Conservation (phyloP, 495 filamentous ascomycete genomes). For the Acidiella bohemica region DNA sequence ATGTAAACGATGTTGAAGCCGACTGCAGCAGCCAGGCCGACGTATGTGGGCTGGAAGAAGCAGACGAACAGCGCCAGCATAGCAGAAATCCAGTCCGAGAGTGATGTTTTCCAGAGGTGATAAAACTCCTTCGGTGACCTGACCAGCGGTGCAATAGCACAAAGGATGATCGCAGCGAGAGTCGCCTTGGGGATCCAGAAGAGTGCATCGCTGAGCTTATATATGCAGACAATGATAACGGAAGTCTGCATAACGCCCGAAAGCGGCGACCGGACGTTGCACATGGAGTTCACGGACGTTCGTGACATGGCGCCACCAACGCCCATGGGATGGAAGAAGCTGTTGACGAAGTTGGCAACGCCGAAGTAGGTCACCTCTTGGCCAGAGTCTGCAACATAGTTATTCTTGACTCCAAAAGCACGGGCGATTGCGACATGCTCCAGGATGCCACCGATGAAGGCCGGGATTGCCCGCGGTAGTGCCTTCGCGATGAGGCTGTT, state of each 20-base stretch:
- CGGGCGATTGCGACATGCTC: constrained; percentile 39
- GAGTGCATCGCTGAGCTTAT: constrained; percentile 35
- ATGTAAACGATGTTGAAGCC: constrained; percentile 35
- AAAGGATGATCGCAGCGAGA: constrained; percentile 34
- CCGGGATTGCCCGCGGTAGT: constrained; percentile 29
- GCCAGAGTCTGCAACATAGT: constrained; percentile 36
- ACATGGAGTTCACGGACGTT: constrained; percentile 38
- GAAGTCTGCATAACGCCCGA: constrained; percentile 35
- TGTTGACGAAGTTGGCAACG: constrained; percentile 36
- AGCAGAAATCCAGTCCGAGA: constrained; percentile 37
- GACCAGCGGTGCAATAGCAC: constrained; percentile 35
- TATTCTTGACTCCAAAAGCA: constrained; percentile 35
- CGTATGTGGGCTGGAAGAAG: constrained; percentile 37
- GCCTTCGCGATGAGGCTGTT: constrained; percentile 29
- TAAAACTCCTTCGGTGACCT: constrained; percentile 32
- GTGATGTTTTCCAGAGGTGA: constrained; percentile 35
- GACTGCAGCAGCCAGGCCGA: constrained; percentile 35
- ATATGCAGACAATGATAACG: constrained; percentile 36
- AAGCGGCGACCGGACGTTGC: constrained; percentile 29
- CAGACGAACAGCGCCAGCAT: constrained; percentile 39
- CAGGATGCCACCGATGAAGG: constrained; percentile 34
- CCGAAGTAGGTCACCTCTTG: constrained; percentile 39
- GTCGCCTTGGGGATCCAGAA: constrained; percentile 41
- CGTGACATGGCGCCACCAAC: constrained; percentile 38
- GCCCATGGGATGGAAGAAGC: constrained; percentile 36